Base-by-base conservation (phyloP, 2,329 filamentous ascomycete genomes). In the Neonectria coccinea region DNA sequence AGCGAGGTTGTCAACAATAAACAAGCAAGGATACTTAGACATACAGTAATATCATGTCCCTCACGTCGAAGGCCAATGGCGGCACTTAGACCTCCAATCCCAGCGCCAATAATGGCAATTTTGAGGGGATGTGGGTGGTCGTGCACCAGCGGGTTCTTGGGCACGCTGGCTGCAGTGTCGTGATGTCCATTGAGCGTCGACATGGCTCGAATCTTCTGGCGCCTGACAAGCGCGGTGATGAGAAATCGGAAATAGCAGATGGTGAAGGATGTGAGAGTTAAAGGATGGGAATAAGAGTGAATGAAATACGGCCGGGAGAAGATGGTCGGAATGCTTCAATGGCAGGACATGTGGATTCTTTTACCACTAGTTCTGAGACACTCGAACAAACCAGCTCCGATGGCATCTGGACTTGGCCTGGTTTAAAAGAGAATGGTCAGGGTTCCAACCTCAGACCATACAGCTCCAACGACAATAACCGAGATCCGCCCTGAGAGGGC, bases 41-140 rank as follows among this genome's bases (percentile, higher is more conserved):
- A 52, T 59, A 50, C 60, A 11, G 72, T 74, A 6, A 85, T 79
- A 25, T 78, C 66, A 69, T 85, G 83, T 1, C 83, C 83, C 62
- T 83, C 77, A 64, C 82, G 79, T 3, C 84, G 79, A 5, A 88
- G 75, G 3, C 80, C 82, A 52, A 87, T 83, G 1, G 82, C 83
- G 12, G 82, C 81, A 8, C 77, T 80, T 2, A 86, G 75, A 0
- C 84, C 84, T 2, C 83, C 83, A 50, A 86, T 85, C 0, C 84
- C 84, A 20, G 71, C 69, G 2, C 69, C 66, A 14, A 70, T 62
- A 2, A 70, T 42, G 31, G 57, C 27, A 51, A 70, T 27, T n/a
- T 51, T 62, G 12, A 70, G 50, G 0, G 67, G 60, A n/a, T 50
- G 60, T 41, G 47, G 61, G 27, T 59, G 50, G 61, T 64, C 61